These are phyloP conservation scores for Fusarium coffeatum DNA, from an alignment of 2,329 filamentous ascomycete species.

Conservation along the genomic window DNA sequence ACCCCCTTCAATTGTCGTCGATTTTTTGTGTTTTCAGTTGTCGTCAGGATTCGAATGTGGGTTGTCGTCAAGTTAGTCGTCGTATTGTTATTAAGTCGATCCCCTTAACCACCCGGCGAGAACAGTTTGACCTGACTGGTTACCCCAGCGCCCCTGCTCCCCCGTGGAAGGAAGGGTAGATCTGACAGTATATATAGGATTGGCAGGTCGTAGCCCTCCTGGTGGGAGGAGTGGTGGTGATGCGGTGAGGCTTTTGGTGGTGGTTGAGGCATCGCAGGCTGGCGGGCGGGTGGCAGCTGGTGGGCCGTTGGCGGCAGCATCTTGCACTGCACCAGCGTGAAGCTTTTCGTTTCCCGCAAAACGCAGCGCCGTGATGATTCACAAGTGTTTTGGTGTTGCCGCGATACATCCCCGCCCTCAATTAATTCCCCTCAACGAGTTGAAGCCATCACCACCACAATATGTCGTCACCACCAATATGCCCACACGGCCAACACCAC, in stretches of 20 bases:
- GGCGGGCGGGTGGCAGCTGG: not conserved
- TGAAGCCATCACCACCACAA: conserved; percentile 18
- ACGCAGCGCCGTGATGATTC: conserved; percentile 8
- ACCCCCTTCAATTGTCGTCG: not conserved
- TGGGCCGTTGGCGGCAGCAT: not conserved
- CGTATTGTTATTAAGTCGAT: not conserved
- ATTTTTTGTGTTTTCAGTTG: not conserved
- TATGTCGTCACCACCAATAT: conserved; percentile 1
- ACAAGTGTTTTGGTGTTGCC: conserved; percentile 28
- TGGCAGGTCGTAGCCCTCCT: not conserved
- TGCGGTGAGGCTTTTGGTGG: not conserved
- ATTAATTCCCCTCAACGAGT: not conserved
- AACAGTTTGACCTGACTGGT: conserved; percentile 48
- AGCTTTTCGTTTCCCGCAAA: conserved; percentile 7
- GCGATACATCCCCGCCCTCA: not conserved
- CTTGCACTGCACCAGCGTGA: conserved; percentile 5
- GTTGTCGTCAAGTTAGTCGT: conserved; percentile 8
- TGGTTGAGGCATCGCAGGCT: conserved; percentile 1
- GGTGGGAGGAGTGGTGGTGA: not conserved
- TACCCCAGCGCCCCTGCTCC: conserved; percentile 43
- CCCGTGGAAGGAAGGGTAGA: conserved; percentile 4
- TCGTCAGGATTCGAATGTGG: conserved; percentile 32
- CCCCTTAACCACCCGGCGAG: conserved; percentile 26
- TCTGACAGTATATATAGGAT: conserved; percentile 25
- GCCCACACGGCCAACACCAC: not conserved